Evolutionary conservation across 139 green algal species (phyloP).

Genomic region (Coelastrella sp.): DNA sequence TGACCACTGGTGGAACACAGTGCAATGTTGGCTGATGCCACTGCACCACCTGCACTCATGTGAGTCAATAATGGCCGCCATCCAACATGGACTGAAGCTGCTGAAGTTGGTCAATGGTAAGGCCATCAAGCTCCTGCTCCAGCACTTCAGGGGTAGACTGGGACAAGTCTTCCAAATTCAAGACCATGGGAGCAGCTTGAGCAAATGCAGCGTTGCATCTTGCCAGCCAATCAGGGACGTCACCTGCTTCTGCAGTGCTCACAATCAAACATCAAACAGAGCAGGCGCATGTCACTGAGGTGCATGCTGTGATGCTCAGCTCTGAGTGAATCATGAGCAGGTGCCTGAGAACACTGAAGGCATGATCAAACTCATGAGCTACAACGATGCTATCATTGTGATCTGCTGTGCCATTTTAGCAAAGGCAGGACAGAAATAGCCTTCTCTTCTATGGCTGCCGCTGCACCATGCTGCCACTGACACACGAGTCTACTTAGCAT

Average conservation of each 20-base stretch:
- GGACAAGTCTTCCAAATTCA: conserved; percentile 6
- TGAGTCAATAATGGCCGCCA: neutral
- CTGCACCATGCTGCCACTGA: too few species aligned
- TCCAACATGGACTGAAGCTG: neutral
- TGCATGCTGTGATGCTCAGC: too few species aligned
- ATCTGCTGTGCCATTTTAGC: too few species aligned
- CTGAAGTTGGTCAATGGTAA: conserved; percentile 15
- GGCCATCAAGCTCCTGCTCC: conserved; percentile 10
- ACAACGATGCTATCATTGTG: too few species aligned
- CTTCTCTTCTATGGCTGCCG: neutral
- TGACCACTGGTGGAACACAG: neutral
- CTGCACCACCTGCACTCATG: neutral
- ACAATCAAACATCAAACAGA: neutral
- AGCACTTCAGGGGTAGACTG: conserved; percentile 29
- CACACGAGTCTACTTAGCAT: neutral
- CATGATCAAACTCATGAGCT: too few species aligned
- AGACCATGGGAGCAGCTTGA: conserved; percentile 25
- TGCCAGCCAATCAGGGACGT: neutral
- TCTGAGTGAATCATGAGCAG: too few species aligned
- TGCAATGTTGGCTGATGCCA: neutral
- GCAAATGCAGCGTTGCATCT: neutral
- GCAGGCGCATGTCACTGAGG: neutral
- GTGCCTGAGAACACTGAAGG: too few species aligned
- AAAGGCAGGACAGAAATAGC: neutral
- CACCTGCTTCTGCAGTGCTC: neutral